Conservation (phyloP, 2,329 filamentous ascomycete species). For the Leptosphaerulina australis region DNA sequence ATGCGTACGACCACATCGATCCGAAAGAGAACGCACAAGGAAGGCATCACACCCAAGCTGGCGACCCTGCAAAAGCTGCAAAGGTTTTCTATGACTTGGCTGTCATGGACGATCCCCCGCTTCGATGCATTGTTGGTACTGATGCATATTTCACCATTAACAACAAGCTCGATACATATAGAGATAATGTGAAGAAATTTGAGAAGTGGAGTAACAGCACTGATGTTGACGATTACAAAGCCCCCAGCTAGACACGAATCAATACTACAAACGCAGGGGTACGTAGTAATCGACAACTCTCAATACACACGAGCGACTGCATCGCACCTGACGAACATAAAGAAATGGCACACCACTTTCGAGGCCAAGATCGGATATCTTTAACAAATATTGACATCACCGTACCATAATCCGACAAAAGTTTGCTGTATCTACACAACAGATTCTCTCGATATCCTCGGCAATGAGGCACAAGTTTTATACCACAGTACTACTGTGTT, state of each 20-base stretch:
- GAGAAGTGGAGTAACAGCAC: constrained; percentile 58
- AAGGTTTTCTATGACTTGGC: constrained; percentile 62
- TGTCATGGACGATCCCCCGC: constrained; percentile 58
- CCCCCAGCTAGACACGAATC: constrained; percentile 21
- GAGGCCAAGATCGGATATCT: no score
- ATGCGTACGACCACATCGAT: constrained; percentile 58
- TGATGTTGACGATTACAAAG: constrained; percentile 52
- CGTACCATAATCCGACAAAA: no score
- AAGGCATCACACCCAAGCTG: constrained; percentile 54
- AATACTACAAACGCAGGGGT: background rate
- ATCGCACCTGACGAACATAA: no score
- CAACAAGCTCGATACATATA: constrained; percentile 58
- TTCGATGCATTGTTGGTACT: constrained; percentile 60
- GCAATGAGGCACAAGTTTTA: no score
- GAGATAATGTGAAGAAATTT: constrained; percentile 58
- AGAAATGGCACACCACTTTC: no score
- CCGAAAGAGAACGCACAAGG: constrained; percentile 50
- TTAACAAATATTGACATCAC: no score
- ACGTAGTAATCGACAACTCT: background rate
- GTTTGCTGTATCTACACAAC: no score
- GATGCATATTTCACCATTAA: constrained; percentile 59
- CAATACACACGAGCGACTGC: background rate
- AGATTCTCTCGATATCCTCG: no score
- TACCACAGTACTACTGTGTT: no score
- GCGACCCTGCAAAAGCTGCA: constrained; percentile 59